Evolutionary conservation across 2,329 filamentous ascomycete genomes (phyloP).

Genomic region (Pseudogymnoascus sp.): DNA sequence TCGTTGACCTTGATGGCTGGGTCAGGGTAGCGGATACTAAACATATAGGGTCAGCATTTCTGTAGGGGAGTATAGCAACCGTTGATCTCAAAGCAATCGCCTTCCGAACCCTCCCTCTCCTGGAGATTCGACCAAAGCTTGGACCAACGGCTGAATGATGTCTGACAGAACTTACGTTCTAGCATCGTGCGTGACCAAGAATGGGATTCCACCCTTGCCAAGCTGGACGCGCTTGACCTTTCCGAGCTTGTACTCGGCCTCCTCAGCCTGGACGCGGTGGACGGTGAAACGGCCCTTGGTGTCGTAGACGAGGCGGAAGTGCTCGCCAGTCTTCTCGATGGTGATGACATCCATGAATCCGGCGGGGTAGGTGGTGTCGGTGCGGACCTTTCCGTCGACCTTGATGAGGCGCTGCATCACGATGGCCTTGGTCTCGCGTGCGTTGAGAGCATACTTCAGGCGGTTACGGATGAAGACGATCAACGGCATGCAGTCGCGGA

Average conservation of each 20-base stretch:
- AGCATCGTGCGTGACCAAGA: constrained; percentile 99
- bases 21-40: constrained; percentile 98
- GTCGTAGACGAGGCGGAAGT: constrained; percentile 99
- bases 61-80: constrained; percentile 25
- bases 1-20: constrained; percentile 99
- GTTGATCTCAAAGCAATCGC: constrained; percentile 23
- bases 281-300: constrained; percentile 99
- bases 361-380: constrained; percentile 92
- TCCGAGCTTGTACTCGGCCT: constrained; percentile 99
- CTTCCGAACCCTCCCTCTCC: constrained; percentile 9
- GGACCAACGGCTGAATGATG: constrained; percentile 99
- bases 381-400: constrained; percentile 99
- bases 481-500: constrained; percentile 96
- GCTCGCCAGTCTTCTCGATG: constrained; percentile 99
- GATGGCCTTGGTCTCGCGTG: constrained; percentile 94
- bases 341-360: constrained; percentile 99
- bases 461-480: constrained; percentile 97
- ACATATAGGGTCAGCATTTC: constrained; percentile 26
- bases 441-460: constrained; percentile 99
- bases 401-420: constrained; percentile 99
- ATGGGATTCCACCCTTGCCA: constrained; percentile 99
- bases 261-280: constrained; percentile 96
- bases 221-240: constrained; percentile 99
- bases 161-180: constrained; percentile 97
- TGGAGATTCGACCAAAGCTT: constrained; percentile 72